Evolutionary conservation across 345 rosid species (phyloP).

Genomic region (Gossypium sturtianum): DNA sequence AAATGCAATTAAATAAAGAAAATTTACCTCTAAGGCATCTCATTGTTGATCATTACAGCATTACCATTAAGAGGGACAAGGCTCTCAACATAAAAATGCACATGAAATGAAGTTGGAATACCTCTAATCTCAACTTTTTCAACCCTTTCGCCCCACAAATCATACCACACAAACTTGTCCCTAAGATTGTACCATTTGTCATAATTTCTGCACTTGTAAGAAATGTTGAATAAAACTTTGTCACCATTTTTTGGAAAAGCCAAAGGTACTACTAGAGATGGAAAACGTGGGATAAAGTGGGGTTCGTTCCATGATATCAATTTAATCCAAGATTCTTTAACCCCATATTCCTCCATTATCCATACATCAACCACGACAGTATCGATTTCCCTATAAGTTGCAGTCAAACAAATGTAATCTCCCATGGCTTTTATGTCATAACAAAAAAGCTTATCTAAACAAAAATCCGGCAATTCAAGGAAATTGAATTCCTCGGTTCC

Average conservation of each 20-base stretch:
- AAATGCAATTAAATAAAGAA: too few relatives aligned
- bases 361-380: neutral
- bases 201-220: too few relatives aligned
- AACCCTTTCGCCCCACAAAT: neutral
- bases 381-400: neutral
- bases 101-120: neutral
- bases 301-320: neutral
- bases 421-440: conserved; percentile 29
- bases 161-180: neutral
- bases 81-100: neutral
- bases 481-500: neutral
- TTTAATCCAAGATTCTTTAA: neutral
- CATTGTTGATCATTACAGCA: neutral
- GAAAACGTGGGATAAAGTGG: neutral
- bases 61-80: neutral
- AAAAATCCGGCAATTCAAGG: conserved; percentile 22
- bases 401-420: conserved; percentile 20
- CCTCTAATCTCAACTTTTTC: neutral
- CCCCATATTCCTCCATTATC: neutral
- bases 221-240: neutral
- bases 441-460: neutral
- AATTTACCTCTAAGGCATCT: neutral
- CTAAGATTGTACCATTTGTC: too few relatives aligned
- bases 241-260: neutral
- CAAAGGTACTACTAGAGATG: neutral